A percentile compares a stretch with the other conserved stretches of the same genome.
phyloP scores from a whole-genome alignment of 1,139 yeast species.

The Scheffersomyces cryptocercus region DNA sequence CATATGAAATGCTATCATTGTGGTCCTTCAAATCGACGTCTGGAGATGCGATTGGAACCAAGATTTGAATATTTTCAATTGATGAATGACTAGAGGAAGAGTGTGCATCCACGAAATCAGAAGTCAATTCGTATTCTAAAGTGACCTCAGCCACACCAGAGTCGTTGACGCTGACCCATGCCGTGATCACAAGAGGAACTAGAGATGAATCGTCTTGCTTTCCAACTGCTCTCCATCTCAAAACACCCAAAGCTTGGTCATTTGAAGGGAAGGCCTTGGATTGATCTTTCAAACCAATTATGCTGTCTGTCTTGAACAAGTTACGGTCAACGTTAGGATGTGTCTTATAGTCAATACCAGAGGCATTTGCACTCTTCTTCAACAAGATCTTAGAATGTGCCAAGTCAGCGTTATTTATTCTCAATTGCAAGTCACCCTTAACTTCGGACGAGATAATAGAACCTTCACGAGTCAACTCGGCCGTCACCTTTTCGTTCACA shows the following conservation, averaged over 20 bases:
- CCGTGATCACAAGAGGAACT: slow-evolving; percentile 75
- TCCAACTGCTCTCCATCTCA: slow-evolving; percentile 83
- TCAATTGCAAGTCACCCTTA: slow-evolving; percentile 87
- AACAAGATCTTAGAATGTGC: slow-evolving; percentile 68
- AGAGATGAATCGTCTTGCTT: slow-evolving; percentile 57
- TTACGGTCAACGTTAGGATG: slow-evolving; percentile 93
- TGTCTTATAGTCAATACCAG: slow-evolving; percentile 77
- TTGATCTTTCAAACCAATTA: slow-evolving; percentile 75
- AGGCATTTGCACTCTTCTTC: slow-evolving; percentile 44
- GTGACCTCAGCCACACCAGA: slow-evolving; percentile 68
- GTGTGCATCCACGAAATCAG: slow-evolving; percentile 37
- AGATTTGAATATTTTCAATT: slow-evolving; percentile 58
- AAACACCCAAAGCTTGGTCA: slow-evolving; percentile 85
- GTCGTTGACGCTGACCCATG: slow-evolving; percentile 78
- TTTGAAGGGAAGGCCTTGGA: slow-evolving; percentile 85
- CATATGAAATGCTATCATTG: slow-evolving; percentile 44
- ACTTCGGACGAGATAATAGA: slow-evolving; percentile 71
- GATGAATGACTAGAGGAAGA: slow-evolving; percentile 31
- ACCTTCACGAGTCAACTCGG: slow-evolving; percentile 85
- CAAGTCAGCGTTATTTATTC: slow-evolving; percentile 72
- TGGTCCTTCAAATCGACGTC: slow-evolving; percentile 59
- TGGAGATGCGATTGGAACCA: slow-evolving; percentile 63
- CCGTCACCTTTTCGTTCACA: slow-evolving; percentile 74
- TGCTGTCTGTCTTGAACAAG: slow-evolving; percentile 55
- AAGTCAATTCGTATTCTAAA: slow-evolving; percentile 75